Base-by-base conservation (phyloP, 495 filamentous ascomycete species). In the Paragyromitra xinjiangensis region DNA sequence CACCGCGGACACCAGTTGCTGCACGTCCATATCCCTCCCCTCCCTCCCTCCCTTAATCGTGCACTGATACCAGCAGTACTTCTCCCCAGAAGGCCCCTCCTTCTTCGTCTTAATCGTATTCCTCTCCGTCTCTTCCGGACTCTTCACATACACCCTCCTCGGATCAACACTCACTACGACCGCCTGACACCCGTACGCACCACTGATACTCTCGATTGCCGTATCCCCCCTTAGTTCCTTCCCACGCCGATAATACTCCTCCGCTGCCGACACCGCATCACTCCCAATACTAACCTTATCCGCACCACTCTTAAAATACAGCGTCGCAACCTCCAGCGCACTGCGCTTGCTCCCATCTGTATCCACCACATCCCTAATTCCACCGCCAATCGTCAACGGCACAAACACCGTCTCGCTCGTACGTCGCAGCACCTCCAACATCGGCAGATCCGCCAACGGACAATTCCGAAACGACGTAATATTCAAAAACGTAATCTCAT, bases 251-350 rank as follows among this genome's bases (percentile, higher is more conserved):
- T 94, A 92, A 83, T 93, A 99, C 73, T 96, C 92, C 82, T 98
- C 94, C 0, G 95, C 95, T 8, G 94, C 94, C 44, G 89, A 88
- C 11, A 98, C 95, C 59, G 95, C 94, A 84, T 99, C 96, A 1
- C 92, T 96, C 4, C 96, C 95, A 80, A 99, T 97, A 62, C 94
- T 97, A 19, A 99, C 94, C 86, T 99, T 99, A 84, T 99, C 95
- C n/a, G 95, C 95, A 45, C 95, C 95, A 29, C 91, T 94, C 86
- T 95, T 93, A 88, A 99, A 99, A 86, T 99, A 99, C 88, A 98
- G 91, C 5, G 91, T 94, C 9, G 95, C 95, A 58, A 99, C 93
- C 71, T 98, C 93, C 7, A 97, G 89, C 5, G 95, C 95, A 11
- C 92, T 90, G 2, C 95, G 88, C 68, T 89, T 89, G 11, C 91